These are phyloP conservation scores for Sporothrix pseudoabietina DNA, from an alignment of 2,329 filamentous ascomycete genomes.

Conservation along the genomic window DNA sequence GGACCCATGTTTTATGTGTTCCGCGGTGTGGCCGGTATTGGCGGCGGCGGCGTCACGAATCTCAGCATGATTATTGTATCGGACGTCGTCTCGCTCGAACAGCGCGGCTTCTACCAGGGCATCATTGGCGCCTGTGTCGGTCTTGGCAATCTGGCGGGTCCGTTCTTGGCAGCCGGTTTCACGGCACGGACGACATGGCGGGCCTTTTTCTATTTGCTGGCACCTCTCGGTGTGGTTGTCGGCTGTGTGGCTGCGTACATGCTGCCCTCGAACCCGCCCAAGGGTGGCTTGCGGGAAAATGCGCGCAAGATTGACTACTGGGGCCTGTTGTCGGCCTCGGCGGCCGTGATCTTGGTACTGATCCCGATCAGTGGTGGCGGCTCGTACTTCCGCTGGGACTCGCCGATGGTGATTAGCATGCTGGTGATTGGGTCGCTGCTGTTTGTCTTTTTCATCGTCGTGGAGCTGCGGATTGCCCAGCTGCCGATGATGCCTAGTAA, in stretches of 20 bases:
- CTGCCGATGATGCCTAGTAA: slow-evolving; percentile 35
- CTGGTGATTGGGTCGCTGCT: slow-evolving; percentile 40
- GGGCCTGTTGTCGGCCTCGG: slow-evolving; percentile 57
- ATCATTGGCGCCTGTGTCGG: slow-evolving; percentile 47
- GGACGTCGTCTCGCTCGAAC: slow-evolving; percentile 60
- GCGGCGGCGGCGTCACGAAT: slow-evolving; percentile 61
- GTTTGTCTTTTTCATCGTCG: slow-evolving; percentile 30
- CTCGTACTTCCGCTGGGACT: slow-evolving; percentile 58
- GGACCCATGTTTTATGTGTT: slow-evolving; percentile 63
- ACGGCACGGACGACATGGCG: slow-evolving; percentile 46
- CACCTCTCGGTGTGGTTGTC: slow-evolving; percentile 51
- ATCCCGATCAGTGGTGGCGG: slow-evolving; percentile 64
- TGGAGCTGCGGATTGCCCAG: slow-evolving; percentile 31
- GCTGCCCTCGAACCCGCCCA: slow-evolving; percentile 49
- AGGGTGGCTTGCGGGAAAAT: slow-evolving; percentile 49
- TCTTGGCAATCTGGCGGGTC: slow-evolving; percentile 48
- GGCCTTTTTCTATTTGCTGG: slow-evolving; percentile 51
- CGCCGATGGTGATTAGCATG: slow-evolving; percentile 63
- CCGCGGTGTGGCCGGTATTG: slow-evolving; percentile 62
- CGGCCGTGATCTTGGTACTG: slow-evolving; percentile 61
- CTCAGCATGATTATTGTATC: slow-evolving; percentile 64
- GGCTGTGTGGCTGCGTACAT: slow-evolving; percentile 51
- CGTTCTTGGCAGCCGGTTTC: slow-evolving; percentile 49
- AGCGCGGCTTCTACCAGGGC: slow-evolving; percentile 59
- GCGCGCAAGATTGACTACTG: slow-evolving; percentile 60